These are phyloP conservation scores for Patellifolia procumbens DNA, from an alignment of 179 eudicot species.

Conservation along the genomic window DNA sequence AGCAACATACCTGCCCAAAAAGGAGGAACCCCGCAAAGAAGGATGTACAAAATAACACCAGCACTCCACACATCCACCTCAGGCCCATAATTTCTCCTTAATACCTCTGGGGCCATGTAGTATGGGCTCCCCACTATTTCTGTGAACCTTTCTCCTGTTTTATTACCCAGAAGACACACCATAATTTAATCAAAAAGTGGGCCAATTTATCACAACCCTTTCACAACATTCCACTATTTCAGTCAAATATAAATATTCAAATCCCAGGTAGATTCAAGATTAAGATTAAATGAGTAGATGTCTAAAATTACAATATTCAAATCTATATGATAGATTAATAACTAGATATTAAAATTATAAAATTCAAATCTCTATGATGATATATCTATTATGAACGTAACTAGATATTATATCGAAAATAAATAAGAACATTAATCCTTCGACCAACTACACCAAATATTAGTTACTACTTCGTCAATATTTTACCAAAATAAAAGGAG, in stretches of 20 bases:
- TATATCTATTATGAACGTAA: too few relatives aligned
- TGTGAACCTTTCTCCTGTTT: conserved; percentile 46
- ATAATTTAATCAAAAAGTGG: neutral
- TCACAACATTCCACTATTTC: conserved; percentile 9
- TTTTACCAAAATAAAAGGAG: too few relatives aligned
- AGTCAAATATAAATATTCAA: conserved; percentile 20
- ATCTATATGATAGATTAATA: too few relatives aligned
- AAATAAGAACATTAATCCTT: too few relatives aligned
- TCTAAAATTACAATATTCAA: too few relatives aligned
- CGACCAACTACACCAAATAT: too few relatives aligned
- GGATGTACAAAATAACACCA: conserved; percentile 51
- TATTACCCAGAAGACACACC: neutral
- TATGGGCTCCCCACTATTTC: conserved; percentile 62
- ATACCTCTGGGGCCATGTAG: conserved; percentile 56
- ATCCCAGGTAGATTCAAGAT: too few relatives aligned
- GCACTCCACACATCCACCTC: conserved; percentile 62
- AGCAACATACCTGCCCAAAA: conserved; percentile 50
- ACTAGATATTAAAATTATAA: too few relatives aligned
- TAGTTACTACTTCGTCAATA: too few relatives aligned
- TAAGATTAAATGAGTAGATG: too few relatives aligned
- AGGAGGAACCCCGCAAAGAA: conserved; percentile 58
- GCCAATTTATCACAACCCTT: neutral
- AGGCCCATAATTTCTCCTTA: conserved; percentile 53
- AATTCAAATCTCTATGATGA: too few relatives aligned
- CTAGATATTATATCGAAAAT: too few relatives aligned